Conservation (phyloP, 805 yeast genomes). For the Starmera caribaea region DNA sequence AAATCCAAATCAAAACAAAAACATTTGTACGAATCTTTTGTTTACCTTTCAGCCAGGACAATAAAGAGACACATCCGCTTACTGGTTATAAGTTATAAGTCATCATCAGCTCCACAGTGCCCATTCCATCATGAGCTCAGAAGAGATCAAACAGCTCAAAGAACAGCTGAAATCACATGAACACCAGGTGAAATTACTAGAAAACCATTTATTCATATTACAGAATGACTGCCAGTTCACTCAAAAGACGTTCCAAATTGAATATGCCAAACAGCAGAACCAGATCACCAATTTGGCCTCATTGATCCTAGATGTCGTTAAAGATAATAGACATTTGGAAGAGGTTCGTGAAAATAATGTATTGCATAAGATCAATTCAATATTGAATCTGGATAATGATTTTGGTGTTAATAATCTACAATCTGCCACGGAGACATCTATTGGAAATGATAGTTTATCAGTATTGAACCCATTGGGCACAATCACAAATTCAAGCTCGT, state of each 20-base stretch:
- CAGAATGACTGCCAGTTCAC: slow-evolving; percentile 16
- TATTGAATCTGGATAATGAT: slow-evolving; percentile 14
- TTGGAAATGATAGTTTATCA: background rate
- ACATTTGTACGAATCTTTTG: no score
- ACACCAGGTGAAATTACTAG: slow-evolving; percentile 13
- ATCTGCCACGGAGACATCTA: slow-evolving; percentile 1
- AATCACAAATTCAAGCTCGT: background rate
- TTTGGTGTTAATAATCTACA: slow-evolving; percentile 3
- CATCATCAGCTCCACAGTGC: no score
- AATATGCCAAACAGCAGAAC: slow-evolving; percentile 14
- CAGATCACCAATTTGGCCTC: slow-evolving; percentile 16
- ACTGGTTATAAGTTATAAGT: no score
- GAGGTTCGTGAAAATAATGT: slow-evolving; percentile 14
- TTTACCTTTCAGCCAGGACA: no score
- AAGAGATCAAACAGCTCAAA: slow-evolving; percentile 14
- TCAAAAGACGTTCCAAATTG: slow-evolving; percentile 16
- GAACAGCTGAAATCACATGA: slow-evolving; percentile 17
- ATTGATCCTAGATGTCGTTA: slow-evolving; percentile 14
- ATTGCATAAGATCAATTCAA: slow-evolving; percentile 13
- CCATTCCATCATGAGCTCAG: slow-evolving; percentile 6
- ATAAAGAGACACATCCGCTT: no score
- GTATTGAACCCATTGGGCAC: background rate
- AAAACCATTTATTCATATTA: slow-evolving; percentile 14
- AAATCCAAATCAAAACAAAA: no score
- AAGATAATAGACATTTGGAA: slow-evolving; percentile 16